phyloP scores from a whole-genome alignment of 2,329 filamentous ascomycete species.

The Trichophyton benhamiae region DNA sequence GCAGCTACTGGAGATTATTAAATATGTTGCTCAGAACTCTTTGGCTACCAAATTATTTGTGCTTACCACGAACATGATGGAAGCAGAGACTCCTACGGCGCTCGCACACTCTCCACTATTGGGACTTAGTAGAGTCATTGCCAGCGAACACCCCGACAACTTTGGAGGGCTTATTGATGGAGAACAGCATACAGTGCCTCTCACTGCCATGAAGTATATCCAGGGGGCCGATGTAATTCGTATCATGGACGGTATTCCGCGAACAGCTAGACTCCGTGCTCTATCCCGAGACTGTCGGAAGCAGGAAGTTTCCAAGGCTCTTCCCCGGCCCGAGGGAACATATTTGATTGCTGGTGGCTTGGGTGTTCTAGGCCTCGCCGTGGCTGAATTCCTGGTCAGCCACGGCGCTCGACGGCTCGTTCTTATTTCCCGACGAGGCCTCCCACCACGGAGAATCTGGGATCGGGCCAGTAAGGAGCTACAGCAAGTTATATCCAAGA shows the following conservation, averaged over 20 bases:
- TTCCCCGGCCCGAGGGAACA: conserved; percentile 6
- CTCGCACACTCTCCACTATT: neutral
- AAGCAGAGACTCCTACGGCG: neutral
- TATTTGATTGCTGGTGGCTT: conserved; percentile 15
- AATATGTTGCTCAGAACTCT: neutral
- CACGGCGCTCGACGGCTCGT: conserved; percentile 20
- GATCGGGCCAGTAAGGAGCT: neutral
- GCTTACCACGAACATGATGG: neutral
- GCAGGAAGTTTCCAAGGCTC: neutral
- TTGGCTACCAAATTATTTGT: neutral
- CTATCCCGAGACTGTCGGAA: neutral
- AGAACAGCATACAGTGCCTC: neutral
- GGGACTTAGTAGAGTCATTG: neutral
- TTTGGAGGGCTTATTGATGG: neutral
- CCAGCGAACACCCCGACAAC: neutral
- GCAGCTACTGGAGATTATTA: neutral
- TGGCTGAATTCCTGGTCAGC: conserved; percentile 15
- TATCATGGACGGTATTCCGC: neutral
- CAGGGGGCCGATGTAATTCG: neutral
- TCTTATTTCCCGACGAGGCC: conserved; percentile 21
- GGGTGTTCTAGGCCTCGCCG: conserved; percentile 17
- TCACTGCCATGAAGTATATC: neutral
- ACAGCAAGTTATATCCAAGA: neutral
- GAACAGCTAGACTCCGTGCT: neutral
- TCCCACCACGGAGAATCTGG: conserved; percentile 19